These are phyloP conservation scores for Suillus variegatus DNA, from an alignment of 768 basidiomycete genomes.

Conservation along the genomic window DNA sequence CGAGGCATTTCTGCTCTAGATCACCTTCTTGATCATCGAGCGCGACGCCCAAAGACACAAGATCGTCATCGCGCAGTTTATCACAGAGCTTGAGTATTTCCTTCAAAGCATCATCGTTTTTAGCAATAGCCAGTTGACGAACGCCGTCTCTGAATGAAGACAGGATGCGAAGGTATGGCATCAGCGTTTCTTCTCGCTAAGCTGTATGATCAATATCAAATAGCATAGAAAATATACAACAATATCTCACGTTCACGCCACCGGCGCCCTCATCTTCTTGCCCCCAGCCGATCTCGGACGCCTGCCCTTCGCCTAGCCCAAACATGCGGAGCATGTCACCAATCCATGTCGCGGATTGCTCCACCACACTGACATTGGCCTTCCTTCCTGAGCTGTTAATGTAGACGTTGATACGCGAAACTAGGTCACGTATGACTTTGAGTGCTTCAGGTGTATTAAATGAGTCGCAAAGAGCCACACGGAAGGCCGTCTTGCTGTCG, in stretches of 20 bases:
- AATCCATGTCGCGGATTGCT: slow-evolving; percentile 66
- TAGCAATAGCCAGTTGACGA: slow-evolving; percentile 76
- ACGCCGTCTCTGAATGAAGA: slow-evolving; percentile 93
- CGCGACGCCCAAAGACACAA: slow-evolving; percentile 93
- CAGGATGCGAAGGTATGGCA: slow-evolving; percentile 85
- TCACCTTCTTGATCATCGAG: slow-evolving; percentile 94
- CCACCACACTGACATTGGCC: slow-evolving; percentile 63
- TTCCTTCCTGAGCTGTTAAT: slow-evolving; percentile 64
- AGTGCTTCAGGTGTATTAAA: slow-evolving; percentile 93
- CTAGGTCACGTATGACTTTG: slow-evolving; percentile 72
- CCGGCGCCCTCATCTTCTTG: slow-evolving; percentile 45
- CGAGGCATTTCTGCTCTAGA: slow-evolving; percentile 16
- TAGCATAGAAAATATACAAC: slow-evolving; percentile 1
- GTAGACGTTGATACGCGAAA: slow-evolving; percentile 87
- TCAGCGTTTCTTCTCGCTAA: slow-evolving; percentile 81
- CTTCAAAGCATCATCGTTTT: slow-evolving; percentile 62
- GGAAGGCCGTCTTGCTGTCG: slow-evolving; percentile 75
- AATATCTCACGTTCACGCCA: slow-evolving; percentile 47
- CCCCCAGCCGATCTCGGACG: slow-evolving; percentile 83
- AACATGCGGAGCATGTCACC: slow-evolving; percentile 77
- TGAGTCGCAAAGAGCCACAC: slow-evolving; percentile 89
- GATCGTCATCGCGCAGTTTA: slow-evolving; percentile 83
- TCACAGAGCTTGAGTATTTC: slow-evolving; percentile 89
- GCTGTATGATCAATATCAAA: slow-evolving; percentile 7
- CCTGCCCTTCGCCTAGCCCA: slow-evolving; percentile 73